Evolutionary conservation across 495 filamentous ascomycete genomes (phyloP).

Genomic region (Oleoguttula mirabilis): DNA sequence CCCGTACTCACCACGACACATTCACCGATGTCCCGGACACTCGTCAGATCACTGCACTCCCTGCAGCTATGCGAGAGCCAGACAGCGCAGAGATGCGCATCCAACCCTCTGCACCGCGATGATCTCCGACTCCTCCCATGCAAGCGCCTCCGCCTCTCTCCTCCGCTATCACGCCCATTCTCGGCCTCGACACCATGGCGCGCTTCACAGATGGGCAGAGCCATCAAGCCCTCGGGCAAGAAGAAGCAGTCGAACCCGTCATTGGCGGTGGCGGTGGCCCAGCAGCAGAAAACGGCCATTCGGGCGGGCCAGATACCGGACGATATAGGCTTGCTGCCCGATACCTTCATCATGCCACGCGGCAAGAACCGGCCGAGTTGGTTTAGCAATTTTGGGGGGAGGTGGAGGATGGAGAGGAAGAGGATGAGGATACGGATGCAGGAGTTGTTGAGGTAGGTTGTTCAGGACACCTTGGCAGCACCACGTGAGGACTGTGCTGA

Average conservation of each 20-base stretch:
- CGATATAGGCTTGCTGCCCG: constrained; percentile 15
- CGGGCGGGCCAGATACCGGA: constrained; percentile 1
- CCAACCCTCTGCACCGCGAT: no score
- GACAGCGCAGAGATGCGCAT: constrained; percentile 1
- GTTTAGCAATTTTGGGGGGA: background rate
- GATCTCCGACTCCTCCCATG: no score
- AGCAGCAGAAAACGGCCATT: background rate
- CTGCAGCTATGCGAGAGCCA: constrained; percentile 5
- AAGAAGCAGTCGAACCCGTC: constrained; percentile 1
- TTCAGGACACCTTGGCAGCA: background rate
- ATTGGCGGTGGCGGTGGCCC: background rate
- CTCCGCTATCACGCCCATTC: background rate
- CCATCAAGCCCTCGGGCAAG: background rate
- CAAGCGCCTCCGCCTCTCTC: background rate
- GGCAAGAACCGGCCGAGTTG: constrained; percentile 13
- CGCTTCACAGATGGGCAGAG: constrained; percentile 1
- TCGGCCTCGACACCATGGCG: background rate
- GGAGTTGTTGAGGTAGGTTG: constrained; percentile 8
- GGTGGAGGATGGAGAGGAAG: constrained; percentile 16
- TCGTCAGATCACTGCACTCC: constrained; percentile 1
- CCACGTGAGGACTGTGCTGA: no score
- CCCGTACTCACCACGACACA: no score
- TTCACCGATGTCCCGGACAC: constrained; percentile 1
- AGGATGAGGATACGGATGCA: constrained; percentile 6
- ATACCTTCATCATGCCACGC: constrained; percentile 19